Evolutionary conservation across 495 filamentous ascomycete genomes (phyloP), one percentile per base, ranked within the genome.

Genomic region (Penicillium chermesinum): DNA sequence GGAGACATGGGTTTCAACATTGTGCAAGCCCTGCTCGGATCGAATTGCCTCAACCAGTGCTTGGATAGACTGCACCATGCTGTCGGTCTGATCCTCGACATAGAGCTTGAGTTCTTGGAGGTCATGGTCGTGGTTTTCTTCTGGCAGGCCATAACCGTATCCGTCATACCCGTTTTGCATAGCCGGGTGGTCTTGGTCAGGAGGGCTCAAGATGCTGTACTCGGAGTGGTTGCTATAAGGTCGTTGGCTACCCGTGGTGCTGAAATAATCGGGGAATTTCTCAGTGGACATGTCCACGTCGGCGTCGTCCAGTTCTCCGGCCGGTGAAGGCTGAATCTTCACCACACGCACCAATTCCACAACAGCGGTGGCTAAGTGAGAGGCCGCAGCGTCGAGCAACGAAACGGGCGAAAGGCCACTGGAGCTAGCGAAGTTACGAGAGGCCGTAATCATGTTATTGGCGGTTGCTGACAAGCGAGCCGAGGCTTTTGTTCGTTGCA

Each of bases 401-500:
- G 88, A 94, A n/a, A 98, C 86, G 2, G 94, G 93, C 3, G 88
- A 91, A n/a, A 98, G 74, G 14, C 93, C 93, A 25, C 76, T 80
- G 1, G 88, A 82, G 16, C 72, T 73, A 30, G 87, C 84, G 64
- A 91, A 95, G 57, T 94, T 95, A 72, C 91, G 95, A 16, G 86
- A 84, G 2, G 91, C 89, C 12, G 89, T 97, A 52, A 96, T 95
- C 48, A 97, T 70, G 55, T 95, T 95, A 74, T 97, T 98, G 20
- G 93, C 88, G 10, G 93, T 95, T 4, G 85, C 87, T 17, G 88
- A 91, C 10, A 96, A 84, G 7, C 84, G 80, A 2, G 78, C 76
- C 57, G 88, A 91, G 37, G 90, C 75, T 66, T 86, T 94, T 57
- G 54, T 47, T 64, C 75, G 60, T 62, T 74, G 47, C 64, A 77